Percentiles rank a stretch among this genome's conserved stretches.
These are phyloP conservation scores for Alloteropsis angusta DNA, from an alignment of 202 grass and related monocot genomes.

Conservation along the genomic window DNA sequence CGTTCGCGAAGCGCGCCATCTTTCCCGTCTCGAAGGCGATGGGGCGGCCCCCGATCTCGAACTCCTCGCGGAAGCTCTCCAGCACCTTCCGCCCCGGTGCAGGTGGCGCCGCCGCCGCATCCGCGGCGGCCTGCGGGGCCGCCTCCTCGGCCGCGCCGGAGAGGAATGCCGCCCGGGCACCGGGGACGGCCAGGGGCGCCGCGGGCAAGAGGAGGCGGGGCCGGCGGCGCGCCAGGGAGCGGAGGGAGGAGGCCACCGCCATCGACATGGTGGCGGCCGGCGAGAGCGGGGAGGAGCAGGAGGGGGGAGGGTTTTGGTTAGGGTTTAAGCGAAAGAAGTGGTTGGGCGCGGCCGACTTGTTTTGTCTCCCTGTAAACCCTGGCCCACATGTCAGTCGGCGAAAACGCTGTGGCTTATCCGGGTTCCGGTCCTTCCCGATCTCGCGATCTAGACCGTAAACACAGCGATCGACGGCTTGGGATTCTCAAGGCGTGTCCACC, in stretches of 20 bases:
- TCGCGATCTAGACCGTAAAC: not conserved
- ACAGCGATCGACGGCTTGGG: not conserved
- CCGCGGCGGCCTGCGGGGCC: not conserved
- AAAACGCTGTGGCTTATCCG: not conserved
- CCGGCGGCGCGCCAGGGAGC: conserved; percentile 31
- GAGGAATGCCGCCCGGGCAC: conserved; percentile 31
- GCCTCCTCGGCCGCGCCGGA: conserved; percentile 28
- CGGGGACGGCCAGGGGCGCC: not conserved
- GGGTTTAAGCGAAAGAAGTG: conserved; percentile 42
- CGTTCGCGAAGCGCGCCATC: conserved; percentile 87
- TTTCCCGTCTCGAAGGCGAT: conserved; percentile 88
- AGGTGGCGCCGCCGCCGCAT: conserved; percentile 21
- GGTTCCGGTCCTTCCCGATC: too few species aligned
- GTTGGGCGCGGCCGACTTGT: not conserved
- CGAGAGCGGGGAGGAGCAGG: not conserved
- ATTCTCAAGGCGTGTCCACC: not conserved
- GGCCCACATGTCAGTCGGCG: conserved; percentile 1
- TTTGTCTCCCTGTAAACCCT: not conserved
- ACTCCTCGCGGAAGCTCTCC: conserved; percentile 75
- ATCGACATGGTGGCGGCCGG: conserved; percentile 43
- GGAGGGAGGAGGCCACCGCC: conserved; percentile 42
- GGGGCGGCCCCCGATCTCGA: conserved; percentile 63
- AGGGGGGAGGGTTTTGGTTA: conserved; percentile 21
- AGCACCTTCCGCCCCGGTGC: conserved; percentile 63
- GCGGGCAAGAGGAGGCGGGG: conserved; percentile 11